phyloP scores from a whole-genome alignment of 108 stramenopile species.

The Nannochloropsis salina region DNA sequence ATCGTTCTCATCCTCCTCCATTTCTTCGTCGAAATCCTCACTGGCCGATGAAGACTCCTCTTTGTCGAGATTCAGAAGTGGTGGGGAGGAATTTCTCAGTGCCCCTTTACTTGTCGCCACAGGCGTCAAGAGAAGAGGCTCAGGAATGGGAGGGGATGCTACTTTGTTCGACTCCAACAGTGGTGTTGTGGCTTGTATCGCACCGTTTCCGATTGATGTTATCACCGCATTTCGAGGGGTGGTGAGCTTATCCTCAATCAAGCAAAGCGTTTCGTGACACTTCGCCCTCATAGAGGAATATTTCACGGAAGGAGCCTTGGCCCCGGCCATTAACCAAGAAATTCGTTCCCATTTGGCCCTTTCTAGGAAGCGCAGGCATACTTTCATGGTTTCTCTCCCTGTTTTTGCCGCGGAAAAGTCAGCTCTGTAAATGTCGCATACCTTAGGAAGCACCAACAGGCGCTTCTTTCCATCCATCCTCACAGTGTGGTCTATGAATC shows the following conservation, averaged over 20 bases:
- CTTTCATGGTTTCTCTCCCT: slow-evolving; percentile 61
- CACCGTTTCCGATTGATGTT: not conserved
- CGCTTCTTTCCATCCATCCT: slow-evolving; percentile 60
- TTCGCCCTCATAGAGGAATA: not conserved
- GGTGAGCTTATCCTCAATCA: not conserved
- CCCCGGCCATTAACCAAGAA: slow-evolving; percentile 26
- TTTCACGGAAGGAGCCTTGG: slow-evolving; percentile 23
- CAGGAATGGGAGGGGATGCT: not conserved
- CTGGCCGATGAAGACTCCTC: not conserved
- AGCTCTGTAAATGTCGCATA: slow-evolving; percentile 69
- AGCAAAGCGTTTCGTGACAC: not conserved
- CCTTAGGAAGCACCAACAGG: slow-evolving; percentile 64
- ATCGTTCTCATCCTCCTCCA: not conserved
- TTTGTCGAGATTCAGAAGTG: no score
- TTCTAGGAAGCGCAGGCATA: slow-evolving; percentile 60
- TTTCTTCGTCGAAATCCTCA: not conserved
- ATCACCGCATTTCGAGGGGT: not conserved
- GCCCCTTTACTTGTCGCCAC: not conserved
- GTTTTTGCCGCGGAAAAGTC: slow-evolving; percentile 58
- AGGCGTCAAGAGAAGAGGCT: slow-evolving; percentile 1
- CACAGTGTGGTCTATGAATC: slow-evolving; percentile 62
- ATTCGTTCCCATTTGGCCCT: slow-evolving; percentile 29
- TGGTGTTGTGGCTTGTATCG: not conserved
- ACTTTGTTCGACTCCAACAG: not conserved
- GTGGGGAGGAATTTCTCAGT: not conserved